Evolutionary conservation across 192 early-diverging fungal genomes (phyloP), one percentile per base, ranked within the genome.

Genomic region (Cladochytrium replicatum): DNA sequence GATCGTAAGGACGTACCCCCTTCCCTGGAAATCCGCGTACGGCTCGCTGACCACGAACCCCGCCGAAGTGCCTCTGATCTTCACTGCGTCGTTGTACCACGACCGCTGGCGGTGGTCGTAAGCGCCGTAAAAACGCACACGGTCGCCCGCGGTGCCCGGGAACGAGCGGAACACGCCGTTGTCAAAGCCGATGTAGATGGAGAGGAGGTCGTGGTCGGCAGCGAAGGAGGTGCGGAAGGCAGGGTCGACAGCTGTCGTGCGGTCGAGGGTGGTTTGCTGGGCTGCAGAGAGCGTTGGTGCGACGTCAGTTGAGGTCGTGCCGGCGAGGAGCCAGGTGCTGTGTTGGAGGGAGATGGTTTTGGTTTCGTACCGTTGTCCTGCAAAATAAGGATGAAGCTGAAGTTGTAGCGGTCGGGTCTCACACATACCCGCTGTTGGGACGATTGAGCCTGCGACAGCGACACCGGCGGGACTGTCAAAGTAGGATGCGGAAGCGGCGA

Each of bases 91-190:
- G 2, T 21, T 63, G 51, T 63, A 63, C 61, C 61, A 63, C 8
- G 55, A 44, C 6, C 61, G 39, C 5, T 11, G 25, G n/a, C 61
- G 26, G 22, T 55, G 61, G 45, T 63, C 61, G 29, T 63, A 63
- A 13, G 56, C 38, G 6, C 37, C 46, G 15, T 17, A 37, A n/a
- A n/a, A n/a, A n/a, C n/a, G n/a, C n/a, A n/a, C n/a, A 27, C 58
- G 15, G 52, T 32, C 15, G 44, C 25, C 37, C 8, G 25, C 47
- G 22, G 57, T 61, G 11, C 57, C 61, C 6, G 61, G 61, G 32
- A 32, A 63, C 9, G 34, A 23, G 13, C 61, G 50, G 51, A 53
- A 54, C n/a, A 63, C 19, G 13, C 58, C 61, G 49, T 63, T 32
- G 11, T 52, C 29, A 45, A 63, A 63, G 8, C 59, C 61, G 34